phyloP scores from a whole-genome alignment of 345 rosid genomes.

The Aquilaria sinensis region DNA sequence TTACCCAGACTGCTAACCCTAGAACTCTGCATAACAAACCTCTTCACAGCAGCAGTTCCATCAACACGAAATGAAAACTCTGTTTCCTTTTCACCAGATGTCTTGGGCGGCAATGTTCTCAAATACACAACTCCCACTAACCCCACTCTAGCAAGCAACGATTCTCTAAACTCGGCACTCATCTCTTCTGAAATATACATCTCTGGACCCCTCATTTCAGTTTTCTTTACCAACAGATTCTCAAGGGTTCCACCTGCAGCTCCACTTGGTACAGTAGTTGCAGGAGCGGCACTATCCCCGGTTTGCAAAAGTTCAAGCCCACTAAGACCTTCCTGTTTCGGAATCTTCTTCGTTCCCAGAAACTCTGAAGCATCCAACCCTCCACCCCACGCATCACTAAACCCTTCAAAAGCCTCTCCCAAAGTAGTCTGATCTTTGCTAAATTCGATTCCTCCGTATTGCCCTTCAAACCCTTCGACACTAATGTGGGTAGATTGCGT shows the following conservation, averaged over 20 bases:
- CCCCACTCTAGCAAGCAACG: slow-evolving; percentile 87
- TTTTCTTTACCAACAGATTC: slow-evolving; percentile 59
- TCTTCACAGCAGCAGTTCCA: slow-evolving; percentile 62
- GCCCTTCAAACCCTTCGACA: slow-evolving; percentile 97
- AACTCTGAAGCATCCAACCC: slow-evolving; percentile 96
- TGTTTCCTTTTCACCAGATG: slow-evolving; percentile 69
- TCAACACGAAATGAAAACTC: slow-evolving; percentile 90
- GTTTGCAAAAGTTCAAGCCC: slow-evolving; percentile 96
- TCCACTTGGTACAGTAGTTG: slow-evolving; percentile 37
- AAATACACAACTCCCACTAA: slow-evolving; percentile 85
- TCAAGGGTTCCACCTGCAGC: slow-evolving; percentile 48
- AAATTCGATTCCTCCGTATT: slow-evolving; percentile 95
- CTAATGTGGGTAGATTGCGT: slow-evolving; percentile 84
- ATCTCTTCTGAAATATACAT: slow-evolving; percentile 85
- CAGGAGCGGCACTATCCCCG: slow-evolving; percentile 38
- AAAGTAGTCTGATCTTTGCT: slow-evolving; percentile 81
- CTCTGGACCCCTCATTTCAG: slow-evolving; percentile 95
- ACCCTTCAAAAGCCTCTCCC: slow-evolving; percentile 88
- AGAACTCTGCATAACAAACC: slow-evolving; percentile 72
- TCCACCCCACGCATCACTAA: slow-evolving; percentile 96
- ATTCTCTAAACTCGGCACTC: slow-evolving; percentile 93
- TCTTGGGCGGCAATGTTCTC: slow-evolving; percentile 73
- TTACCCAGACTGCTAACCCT: slow-evolving; percentile 76
- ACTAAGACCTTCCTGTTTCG: slow-evolving; percentile 78
- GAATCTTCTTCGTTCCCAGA: slow-evolving; percentile 66